phyloP scores from a whole-genome alignment of 225 moss, liverwort and hornwort genomes.

The Asterella californica region DNA sequence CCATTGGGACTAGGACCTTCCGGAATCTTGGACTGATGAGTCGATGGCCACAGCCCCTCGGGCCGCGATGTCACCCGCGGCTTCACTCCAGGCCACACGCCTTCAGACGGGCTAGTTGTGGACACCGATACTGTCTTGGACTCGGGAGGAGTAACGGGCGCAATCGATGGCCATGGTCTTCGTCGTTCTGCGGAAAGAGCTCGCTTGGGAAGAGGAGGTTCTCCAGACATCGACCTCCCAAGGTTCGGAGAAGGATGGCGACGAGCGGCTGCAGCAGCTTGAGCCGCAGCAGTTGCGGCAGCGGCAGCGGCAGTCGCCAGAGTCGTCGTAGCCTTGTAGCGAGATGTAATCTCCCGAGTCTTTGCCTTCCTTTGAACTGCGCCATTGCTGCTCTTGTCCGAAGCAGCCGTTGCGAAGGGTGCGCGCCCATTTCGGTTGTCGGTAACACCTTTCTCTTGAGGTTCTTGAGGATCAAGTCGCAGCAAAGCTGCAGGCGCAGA shows the following conservation, averaged over 20 bases:
- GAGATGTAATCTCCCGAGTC: conserved; percentile 95
- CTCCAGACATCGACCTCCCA: conserved; percentile 54
- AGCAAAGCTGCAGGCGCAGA: conserved; percentile 50
- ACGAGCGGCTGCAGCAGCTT: conserved; percentile 53
- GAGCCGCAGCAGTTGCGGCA: conserved; percentile 45
- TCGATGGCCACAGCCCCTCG: conserved; percentile 42
- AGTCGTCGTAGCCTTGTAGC: conserved; percentile 66
- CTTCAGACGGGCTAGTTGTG: conserved; percentile 24
- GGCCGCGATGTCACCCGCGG: conserved; percentile 35
- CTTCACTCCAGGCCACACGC: conserved; percentile 29
- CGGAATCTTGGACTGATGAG: conserved; percentile 34
- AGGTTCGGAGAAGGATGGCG: conserved; percentile 92
- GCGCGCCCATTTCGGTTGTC: conserved; percentile 56
- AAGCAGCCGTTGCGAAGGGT: conserved; percentile 49
- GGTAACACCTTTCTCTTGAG: conserved; percentile 50
- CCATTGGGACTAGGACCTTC: conserved; percentile 32
- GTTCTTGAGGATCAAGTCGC: conserved; percentile 57
- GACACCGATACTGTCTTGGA: conserved; percentile 27
- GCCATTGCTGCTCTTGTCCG: conserved; percentile 76
- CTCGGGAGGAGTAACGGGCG: conserved; percentile 47
- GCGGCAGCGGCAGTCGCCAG: conserved; percentile 39
- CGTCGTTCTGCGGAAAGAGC: conserved; percentile 86
- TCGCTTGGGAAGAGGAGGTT: conserved; percentile 62
- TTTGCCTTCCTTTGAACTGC: conserved; percentile 60
- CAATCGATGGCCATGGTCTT: conserved; percentile 72